phyloP scores from a whole-genome alignment of 257 asterid species.

The Plantago major region DNA sequence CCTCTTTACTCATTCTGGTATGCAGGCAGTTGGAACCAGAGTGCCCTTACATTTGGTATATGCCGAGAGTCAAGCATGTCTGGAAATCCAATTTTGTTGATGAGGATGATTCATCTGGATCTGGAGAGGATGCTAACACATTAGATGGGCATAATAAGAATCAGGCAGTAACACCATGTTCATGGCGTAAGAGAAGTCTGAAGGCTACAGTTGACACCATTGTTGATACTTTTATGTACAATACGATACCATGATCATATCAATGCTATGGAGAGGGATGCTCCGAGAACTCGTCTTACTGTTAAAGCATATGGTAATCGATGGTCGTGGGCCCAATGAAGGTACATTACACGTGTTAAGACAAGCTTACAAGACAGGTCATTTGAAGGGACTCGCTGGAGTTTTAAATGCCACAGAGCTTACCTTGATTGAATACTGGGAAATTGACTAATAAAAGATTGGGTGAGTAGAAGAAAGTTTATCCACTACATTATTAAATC shows the following conservation, averaged over 20 bases:
- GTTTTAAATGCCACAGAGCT: conserved; percentile 25
- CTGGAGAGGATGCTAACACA: conserved; percentile 72
- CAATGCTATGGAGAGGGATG: conserved; percentile 40
- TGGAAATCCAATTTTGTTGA: conserved; percentile 61
- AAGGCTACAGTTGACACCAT: conserved; percentile 90
- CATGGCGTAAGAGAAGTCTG: conserved; percentile 80
- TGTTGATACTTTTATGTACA: conserved; percentile 47
- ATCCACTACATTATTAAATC: too few species aligned
- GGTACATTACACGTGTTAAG: conserved; percentile 29
- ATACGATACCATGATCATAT: conserved; percentile 42
- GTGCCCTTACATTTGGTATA: conserved; percentile 29
- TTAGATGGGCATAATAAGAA: conserved; percentile 64
- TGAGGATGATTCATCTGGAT: conserved; percentile 84
- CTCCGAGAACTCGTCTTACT: conserved; percentile 30
- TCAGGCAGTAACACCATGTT: conserved; percentile 42
- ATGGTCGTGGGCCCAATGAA: conserved; percentile 47
- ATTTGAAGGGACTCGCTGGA: conserved; percentile 36
- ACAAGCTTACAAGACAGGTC: conserved; percentile 30
- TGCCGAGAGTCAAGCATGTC: conserved; percentile 62
- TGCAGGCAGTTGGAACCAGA: conserved; percentile 33
- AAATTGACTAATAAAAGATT: conserved; percentile 7
- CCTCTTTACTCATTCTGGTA: conserved; percentile 21
- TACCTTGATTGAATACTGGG: conserved; percentile 28
- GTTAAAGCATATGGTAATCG: conserved; percentile 39
- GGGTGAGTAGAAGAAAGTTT: too few species aligned